phyloP scores from a whole-genome alignment of 2,329 filamentous ascomycete genomes.

The Phoma herbarum region DNA sequence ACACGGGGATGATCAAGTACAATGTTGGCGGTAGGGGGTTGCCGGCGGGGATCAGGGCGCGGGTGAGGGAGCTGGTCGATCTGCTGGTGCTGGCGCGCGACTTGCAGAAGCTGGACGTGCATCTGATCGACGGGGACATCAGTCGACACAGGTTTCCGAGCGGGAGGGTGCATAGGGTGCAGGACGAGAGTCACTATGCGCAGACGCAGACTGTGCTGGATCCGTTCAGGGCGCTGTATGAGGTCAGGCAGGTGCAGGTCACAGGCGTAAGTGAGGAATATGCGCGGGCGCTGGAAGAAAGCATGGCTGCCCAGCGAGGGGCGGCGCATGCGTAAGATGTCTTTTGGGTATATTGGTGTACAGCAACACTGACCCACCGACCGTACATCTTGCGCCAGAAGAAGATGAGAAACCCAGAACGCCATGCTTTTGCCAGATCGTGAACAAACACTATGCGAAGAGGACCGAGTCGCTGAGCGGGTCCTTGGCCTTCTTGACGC shows the following conservation, averaged over 20 bases:
- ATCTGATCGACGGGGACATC: constrained; percentile 44
- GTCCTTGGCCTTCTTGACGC: constrained; percentile 69
- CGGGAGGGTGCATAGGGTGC: constrained; percentile 45
- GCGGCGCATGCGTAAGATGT: constrained; percentile 27
- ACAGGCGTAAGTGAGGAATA: constrained; percentile 54
- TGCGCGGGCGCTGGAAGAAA: constrained; percentile 43
- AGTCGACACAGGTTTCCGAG: constrained; percentile 40
- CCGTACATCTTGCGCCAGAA: constrained; percentile 20
- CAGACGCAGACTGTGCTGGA: constrained; percentile 55
- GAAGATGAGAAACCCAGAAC: constrained; percentile 26
- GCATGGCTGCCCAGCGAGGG: constrained; percentile 41
- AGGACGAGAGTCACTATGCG: constrained; percentile 45
- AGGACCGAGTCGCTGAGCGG: constrained; percentile 79
- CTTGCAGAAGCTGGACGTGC: constrained; percentile 41
- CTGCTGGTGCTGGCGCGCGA: constrained; percentile 41
- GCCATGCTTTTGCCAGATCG: constrained; percentile 29
- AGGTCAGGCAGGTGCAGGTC: constrained; percentile 49
- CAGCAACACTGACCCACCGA: constrained; percentile 14
- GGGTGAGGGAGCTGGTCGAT: constrained; percentile 54
- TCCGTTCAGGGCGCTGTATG: constrained; percentile 51
- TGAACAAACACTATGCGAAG: constrained; percentile 67
- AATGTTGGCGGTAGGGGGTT: constrained; percentile 58
- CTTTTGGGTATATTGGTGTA: constrained; percentile 37
- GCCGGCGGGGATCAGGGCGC: constrained; percentile 52
- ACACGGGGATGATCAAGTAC: constrained; percentile 62